A percentile compares a stretch with the other conserved stretches of the same genome.
phyloP scores from a whole-genome alignment of 257 asterid species.

The Euphrasia confusa region DNA sequence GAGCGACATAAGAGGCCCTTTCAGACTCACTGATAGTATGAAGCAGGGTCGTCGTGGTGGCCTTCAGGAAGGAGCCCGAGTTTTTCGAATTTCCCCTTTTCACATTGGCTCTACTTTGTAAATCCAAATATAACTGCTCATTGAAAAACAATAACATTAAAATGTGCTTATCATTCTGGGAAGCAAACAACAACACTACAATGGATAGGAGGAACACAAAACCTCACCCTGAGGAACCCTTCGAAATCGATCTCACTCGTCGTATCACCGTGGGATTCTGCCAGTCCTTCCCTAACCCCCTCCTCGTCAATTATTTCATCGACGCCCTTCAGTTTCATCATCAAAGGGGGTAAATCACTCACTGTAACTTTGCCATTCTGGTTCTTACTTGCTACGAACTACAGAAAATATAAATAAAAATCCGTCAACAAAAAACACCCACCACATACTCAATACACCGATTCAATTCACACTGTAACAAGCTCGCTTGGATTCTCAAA shows the following conservation, averaged over 20 bases:
- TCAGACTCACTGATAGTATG: slow-evolving; percentile 84
- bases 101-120: slow-evolving; percentile 59
- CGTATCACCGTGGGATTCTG: slow-evolving; percentile 46
- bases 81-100: slow-evolving; percentile 53
- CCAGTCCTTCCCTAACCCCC: slow-evolving; percentile 52
- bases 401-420: slow-evolving; percentile 11
- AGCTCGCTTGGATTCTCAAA: slow-evolving; percentile 19
- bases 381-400: slow-evolving; percentile 66
- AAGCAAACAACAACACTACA: slow-evolving; percentile 14
- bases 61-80: slow-evolving; percentile 80
- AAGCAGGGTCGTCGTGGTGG: slow-evolving; percentile 81
- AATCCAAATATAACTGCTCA: slow-evolving; percentile 69
- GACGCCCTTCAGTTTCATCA: slow-evolving; percentile 66
- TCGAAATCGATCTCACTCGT: slow-evolving; percentile 76
- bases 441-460: slow-evolving; percentile 16
- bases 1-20: slow-evolving; percentile 87
- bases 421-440: slow-evolving; percentile 11
- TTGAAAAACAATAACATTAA: slow-evolving; percentile 22
- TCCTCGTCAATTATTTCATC: slow-evolving; percentile 54
- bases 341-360: slow-evolving; percentile 65
- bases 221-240: slow-evolving; percentile 83
- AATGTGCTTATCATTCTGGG: slow-evolving; percentile 7
- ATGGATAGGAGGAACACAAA: not conserved
- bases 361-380: slow-evolving; percentile 65
- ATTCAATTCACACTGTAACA: slow-evolving; percentile 22